Evolutionary conservation across 192 early-diverging fungal genomes (phyloP), one percentile per base, ranked within the genome.

Genomic region (Coemansia umbellata): DNA sequence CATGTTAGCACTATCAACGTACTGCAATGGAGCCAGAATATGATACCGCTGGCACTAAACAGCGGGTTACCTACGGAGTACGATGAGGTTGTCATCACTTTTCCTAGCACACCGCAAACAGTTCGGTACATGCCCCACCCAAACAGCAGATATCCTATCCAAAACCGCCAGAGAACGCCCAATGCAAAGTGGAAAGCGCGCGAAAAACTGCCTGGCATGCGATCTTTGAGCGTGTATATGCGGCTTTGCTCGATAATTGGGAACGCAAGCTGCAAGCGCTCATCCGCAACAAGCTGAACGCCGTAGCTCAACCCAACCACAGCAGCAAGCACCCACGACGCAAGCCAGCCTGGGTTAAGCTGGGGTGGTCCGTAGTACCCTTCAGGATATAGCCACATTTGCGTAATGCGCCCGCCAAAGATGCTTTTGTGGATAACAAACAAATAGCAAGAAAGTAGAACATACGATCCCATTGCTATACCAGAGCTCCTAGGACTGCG

Each of bases 361-460:
- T 77, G 74, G 14, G 74, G 74, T 42, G 68, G 63, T 3, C 68
- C 67, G 18, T 71, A 66, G 47, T 54, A 37, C 26, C 66, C 74
- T 44, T 77, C 74, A 0, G 74, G 67, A 48, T 71, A 60, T 52
- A 77, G 42, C 74, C 74, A 77, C 67, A 66, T 59, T 5, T 49
- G 51, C 30, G 60, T 28, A 9, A 14, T 26, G 14, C 32, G 45
- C 8, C 68, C 63, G 37, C 66, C 63, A 54, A 62, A 63, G 50
- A 71, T 52, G 32, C 40, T 35, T 19, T 59, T 32, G 31, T 71
- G 68, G n/a, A 66, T 51, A 37, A 55, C 14, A 10, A 63, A 45
- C 56, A 63, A 42, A 30, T 60, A 50, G 32, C 30, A 58, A 62
- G 68, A 48, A 40, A 60, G 28, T 10, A 35, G 26, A 32, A 50